Evolutionary conservation across 1,139 yeast species (phyloP), one percentile per base, ranked within the genome.

Genomic region (Protomyces gravidus): DNA sequence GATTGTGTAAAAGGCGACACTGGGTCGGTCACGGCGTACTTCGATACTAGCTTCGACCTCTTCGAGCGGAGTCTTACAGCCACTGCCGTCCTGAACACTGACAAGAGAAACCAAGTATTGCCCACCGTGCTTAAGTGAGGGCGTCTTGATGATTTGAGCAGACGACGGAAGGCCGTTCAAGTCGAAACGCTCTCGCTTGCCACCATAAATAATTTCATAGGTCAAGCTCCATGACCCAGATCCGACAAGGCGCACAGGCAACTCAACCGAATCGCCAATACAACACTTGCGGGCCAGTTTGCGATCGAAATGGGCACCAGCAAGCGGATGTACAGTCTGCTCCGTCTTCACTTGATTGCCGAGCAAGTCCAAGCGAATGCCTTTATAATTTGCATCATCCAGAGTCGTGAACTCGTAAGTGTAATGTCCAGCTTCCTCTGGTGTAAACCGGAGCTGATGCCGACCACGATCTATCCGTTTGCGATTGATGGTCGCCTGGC

Each of bases 381-480:
- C 66, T 33, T 65, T 65, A 62, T 76, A 75, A 50, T 75, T 66
- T 23, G 64, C 61, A 63, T 76, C 79, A 27, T 68, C 68, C 2
- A 76, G 67, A 23, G 66, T 74, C 33, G 79, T 75, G 71, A 92
- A 88, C 27, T 81, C 82, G 61, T 92, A 84, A 26, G 82, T 83
- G 68, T 85, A 92, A 46, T 79, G 80, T 0, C 98, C 98, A 67
- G 89, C 96, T 2, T 78, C 76, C 0, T 83, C 80, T 2, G 99
- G 97, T 64, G 81, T 81, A 70, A 86, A 89, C 50, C 80, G 78
- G 66, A 86, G 82, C 49, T 82, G 78, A 57, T 77, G 78, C 60
- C 83, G 74, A 28, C 69, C 67, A 45, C 70, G 70, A n/a, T 65
- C 62, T 33, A 71, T 68, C 4, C 60, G 61, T 19, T 68, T 64